Conservation (phyloP, 2,329 filamentous ascomycete species). For the Aspergillus alliaceus region DNA sequence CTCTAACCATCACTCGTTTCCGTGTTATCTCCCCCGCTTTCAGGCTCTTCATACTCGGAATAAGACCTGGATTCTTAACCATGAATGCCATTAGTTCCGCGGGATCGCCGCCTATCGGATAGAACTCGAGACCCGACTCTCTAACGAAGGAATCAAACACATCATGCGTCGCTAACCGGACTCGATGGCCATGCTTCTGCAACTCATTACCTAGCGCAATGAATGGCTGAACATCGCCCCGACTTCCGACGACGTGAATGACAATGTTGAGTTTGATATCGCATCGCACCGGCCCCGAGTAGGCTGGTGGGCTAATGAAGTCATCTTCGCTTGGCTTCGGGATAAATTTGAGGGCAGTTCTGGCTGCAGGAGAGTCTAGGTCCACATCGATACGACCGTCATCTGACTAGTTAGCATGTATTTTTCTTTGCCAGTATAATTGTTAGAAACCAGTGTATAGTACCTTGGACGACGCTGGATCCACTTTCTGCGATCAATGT, state of each 20-base stretch:
- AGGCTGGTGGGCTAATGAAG: slow-evolving; percentile 17
- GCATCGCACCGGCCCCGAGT: slow-evolving; percentile 7
- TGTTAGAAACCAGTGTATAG: neutral
- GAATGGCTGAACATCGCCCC: slow-evolving; percentile 60
- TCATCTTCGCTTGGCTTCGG: slow-evolving; percentile 11
- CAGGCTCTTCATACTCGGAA: slow-evolving; percentile 38
- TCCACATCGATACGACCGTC: slow-evolving; percentile 25
- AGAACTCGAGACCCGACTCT: slow-evolving; percentile 57
- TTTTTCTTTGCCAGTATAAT: neutral
- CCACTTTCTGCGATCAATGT: neutral
- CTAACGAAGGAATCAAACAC: slow-evolving; percentile 56
- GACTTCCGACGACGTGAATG: slow-evolving; percentile 59
- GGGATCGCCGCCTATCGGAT: slow-evolving; percentile 58
- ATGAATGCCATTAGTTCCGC: slow-evolving; percentile 54
- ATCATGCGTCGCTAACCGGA: slow-evolving; percentile 58
- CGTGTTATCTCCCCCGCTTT: slow-evolving; percentile 35
- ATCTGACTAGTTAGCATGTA: neutral
- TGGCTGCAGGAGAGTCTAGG: slow-evolving; percentile 17
- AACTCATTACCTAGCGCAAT: slow-evolving; percentile 56
- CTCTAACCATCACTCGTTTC: slow-evolving; percentile 33
- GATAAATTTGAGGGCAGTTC: slow-evolving; percentile 15
- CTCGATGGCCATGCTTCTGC: slow-evolving; percentile 53
- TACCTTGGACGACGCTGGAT: neutral
- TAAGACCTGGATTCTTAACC: slow-evolving; percentile 50
- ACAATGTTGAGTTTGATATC: slow-evolving; percentile 50